A percentile compares a stretch with the other conserved stretches of the same genome.
Conservation (phyloP, 768 basidiomycete genomes). For the Tulasnella sp. region DNA sequence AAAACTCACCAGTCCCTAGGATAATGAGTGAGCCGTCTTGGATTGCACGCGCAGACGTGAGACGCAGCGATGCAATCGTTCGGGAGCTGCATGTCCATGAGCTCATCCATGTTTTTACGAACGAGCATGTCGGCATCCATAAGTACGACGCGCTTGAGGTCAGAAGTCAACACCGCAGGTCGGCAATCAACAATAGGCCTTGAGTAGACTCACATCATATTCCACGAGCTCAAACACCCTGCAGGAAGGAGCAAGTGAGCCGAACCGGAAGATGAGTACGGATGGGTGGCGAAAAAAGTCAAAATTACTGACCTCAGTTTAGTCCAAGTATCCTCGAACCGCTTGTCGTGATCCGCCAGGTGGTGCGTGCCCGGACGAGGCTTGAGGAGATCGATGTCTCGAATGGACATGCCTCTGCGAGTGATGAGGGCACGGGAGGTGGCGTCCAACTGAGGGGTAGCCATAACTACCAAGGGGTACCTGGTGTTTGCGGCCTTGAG, state of each 20-base stretch:
- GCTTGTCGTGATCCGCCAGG: conserved; percentile 16
- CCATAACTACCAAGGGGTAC: conserved; percentile 74
- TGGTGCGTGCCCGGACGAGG: conserved; percentile 35
- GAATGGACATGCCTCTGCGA: conserved; percentile 40
- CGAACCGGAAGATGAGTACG: neutral
- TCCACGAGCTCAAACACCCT: conserved; percentile 53
- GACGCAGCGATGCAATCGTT: conserved; percentile 70
- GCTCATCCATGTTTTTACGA: conserved; percentile 67
- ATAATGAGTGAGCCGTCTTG: conserved; percentile 70
- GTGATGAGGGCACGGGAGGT: conserved; percentile 40
- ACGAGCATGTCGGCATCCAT: conserved; percentile 86
- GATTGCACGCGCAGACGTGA: conserved; percentile 93
- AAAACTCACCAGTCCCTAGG: conserved; percentile 75
- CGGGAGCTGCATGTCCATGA: conserved; percentile 37
- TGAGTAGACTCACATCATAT: conserved; percentile 42
- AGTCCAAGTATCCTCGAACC: conserved; percentile 30
- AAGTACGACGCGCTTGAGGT: conserved; percentile 42
- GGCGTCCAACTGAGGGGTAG: conserved; percentile 43
- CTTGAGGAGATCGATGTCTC: conserved; percentile 46
- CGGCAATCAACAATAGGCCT: neutral
- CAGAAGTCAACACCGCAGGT: neutral
- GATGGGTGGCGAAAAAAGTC: conserved; percentile 16
- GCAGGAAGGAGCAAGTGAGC: neutral
- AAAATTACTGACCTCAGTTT: conserved; percentile 23
- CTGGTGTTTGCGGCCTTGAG: conserved; percentile 42